phyloP scores from a whole-genome alignment of 164 flowering plant genomes.

The Echeveria elegans region DNA sequence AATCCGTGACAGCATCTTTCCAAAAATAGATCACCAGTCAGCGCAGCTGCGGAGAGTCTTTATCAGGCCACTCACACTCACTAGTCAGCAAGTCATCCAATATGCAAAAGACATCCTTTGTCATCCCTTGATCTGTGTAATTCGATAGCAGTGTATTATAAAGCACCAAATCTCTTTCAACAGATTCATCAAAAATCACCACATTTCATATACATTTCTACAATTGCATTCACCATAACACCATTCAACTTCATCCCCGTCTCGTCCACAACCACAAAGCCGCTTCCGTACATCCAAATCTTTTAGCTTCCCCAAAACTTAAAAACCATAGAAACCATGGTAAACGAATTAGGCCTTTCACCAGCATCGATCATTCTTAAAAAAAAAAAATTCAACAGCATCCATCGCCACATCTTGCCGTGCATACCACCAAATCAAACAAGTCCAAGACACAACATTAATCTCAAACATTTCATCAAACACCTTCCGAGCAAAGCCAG shows the following conservation, averaged over 20 bases:
- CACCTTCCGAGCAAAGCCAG: conserved; percentile 26
- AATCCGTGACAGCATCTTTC: conserved; percentile 41
- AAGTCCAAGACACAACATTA: conserved; percentile 68
- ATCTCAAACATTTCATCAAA: conserved; percentile 48
- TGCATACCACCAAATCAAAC: conserved; percentile 45
- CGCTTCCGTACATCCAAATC: conserved; percentile 34
- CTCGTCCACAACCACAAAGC: conserved; percentile 23
- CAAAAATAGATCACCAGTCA: conserved; percentile 17
- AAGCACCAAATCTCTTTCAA: conserved; percentile 33
- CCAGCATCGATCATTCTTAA: conserved; percentile 39
- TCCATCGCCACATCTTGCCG: conserved; percentile 21
- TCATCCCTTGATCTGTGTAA: conserved; percentile 41
- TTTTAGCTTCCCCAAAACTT: conserved; percentile 49
- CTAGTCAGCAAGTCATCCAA: conserved; percentile 31
- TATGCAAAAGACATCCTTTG: conserved; percentile 30
- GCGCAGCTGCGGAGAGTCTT: conserved; percentile 39
- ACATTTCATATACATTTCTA: conserved; percentile 68
- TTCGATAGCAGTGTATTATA: conserved; percentile 52
- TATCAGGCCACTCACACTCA: conserved; percentile 36
- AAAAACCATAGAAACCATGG: conserved; percentile 52
- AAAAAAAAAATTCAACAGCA: conserved; percentile 46
- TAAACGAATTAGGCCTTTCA: conserved; percentile 37
- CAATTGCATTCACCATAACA: conserved; percentile 40
- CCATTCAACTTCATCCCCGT: conserved; percentile 23
- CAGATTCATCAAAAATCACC: conserved; percentile 40